Percentiles rank a stretch among this genome's conserved stretches.
These are phyloP conservation scores for Trichoderma koningii DNA, from an alignment of 2,329 filamentous ascomycete species.

Conservation along the genomic window DNA sequence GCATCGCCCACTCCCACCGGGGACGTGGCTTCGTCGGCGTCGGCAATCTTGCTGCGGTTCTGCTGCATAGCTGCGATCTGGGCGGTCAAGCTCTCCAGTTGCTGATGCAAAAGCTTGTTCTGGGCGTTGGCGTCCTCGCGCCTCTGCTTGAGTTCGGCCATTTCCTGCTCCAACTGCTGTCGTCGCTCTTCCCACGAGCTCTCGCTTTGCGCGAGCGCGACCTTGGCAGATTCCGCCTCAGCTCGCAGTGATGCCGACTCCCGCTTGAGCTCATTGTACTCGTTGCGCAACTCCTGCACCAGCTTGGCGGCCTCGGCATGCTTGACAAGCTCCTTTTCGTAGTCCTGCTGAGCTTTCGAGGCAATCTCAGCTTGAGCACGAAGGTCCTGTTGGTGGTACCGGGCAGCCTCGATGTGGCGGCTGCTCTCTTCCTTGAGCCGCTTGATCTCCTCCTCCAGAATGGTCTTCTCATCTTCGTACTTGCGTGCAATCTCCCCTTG, in stretches of 20 bases:
- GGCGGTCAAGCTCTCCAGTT: conserved; percentile 78
- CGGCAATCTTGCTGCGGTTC: conserved; percentile 60
- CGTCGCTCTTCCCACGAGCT: conserved; percentile 84
- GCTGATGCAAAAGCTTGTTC: conserved; percentile 86
- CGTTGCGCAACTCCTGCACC: conserved; percentile 74
- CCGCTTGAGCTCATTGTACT: conserved; percentile 80
- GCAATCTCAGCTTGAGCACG: conserved; percentile 93
- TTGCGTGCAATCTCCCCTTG: conserved; percentile 72
- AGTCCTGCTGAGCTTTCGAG: conserved; percentile 88
- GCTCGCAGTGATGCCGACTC: conserved; percentile 73
- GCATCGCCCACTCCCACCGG: conserved; percentile 58
- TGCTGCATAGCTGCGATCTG: conserved; percentile 82
- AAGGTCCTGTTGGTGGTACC: conserved; percentile 87
- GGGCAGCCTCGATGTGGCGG: conserved; percentile 74
- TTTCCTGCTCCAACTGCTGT: conserved; percentile 79
- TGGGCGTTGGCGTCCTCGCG: conserved; percentile 85
- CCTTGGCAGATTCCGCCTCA: conserved; percentile 83
- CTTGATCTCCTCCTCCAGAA: conserved; percentile 75
- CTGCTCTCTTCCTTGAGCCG: conserved; percentile 83
- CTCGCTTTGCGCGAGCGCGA: conserved; percentile 76
- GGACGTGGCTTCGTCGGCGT: conserved; percentile 56
- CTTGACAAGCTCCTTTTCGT: conserved; percentile 91
- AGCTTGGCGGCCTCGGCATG: conserved; percentile 92
- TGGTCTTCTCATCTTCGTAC: conserved; percentile 79
- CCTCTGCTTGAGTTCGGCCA: conserved; percentile 74